Percentiles rank a stretch among this genome's conserved stretches.
phyloP scores from a whole-genome alignment of 805 yeast species.

The Wickerhamiella allomyrinae region DNA sequence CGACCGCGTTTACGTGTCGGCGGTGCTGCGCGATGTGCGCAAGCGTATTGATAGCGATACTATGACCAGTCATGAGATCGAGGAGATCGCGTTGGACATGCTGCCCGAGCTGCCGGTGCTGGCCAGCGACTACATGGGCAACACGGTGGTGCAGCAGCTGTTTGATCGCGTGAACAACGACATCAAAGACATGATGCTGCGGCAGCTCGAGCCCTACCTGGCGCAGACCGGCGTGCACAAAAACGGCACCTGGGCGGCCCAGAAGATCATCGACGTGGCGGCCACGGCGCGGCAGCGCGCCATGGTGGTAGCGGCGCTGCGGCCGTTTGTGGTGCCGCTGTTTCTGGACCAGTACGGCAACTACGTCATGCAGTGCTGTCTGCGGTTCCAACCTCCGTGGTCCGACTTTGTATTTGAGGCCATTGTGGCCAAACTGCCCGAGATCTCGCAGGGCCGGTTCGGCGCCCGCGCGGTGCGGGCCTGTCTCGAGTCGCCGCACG shows the following conservation, averaged over 20 bases:
- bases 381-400: slow-evolving; percentile 79
- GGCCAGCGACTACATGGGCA: slow-evolving; percentile 86
- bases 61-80: slow-evolving; percentile 49
- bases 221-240: slow-evolving; percentile 92
- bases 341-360: slow-evolving; percentile 95
- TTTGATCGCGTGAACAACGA: slow-evolving; percentile 58
- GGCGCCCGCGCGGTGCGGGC: slow-evolving; percentile 94
- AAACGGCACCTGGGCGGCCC: slow-evolving; percentile 99
- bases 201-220: slow-evolving; percentile 59
- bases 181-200: slow-evolving; percentile 67
- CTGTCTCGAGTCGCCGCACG: slow-evolving; percentile 66
- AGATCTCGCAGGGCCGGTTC: slow-evolving; percentile 74
- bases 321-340: slow-evolving; percentile 69
- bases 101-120: slow-evolving; percentile 78
- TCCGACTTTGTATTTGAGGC: slow-evolving; percentile 81
- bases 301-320: slow-evolving; percentile 53
- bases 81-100: slow-evolving; percentile 72
- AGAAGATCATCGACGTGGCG: slow-evolving; percentile 74
- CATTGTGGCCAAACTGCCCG: slow-evolving; percentile 60
- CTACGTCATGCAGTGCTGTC: slow-evolving; percentile 87
- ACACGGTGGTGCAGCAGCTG: slow-evolving; percentile 86
- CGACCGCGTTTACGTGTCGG: slow-evolving; percentile 69
- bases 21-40: slow-evolving; percentile 73
- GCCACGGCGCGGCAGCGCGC: slow-evolving; percentile 46
- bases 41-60: slow-evolving; percentile 48